Conservation (phyloP, 371 early-diverging fungal genomes). For the Circinella umbellata region DNA sequence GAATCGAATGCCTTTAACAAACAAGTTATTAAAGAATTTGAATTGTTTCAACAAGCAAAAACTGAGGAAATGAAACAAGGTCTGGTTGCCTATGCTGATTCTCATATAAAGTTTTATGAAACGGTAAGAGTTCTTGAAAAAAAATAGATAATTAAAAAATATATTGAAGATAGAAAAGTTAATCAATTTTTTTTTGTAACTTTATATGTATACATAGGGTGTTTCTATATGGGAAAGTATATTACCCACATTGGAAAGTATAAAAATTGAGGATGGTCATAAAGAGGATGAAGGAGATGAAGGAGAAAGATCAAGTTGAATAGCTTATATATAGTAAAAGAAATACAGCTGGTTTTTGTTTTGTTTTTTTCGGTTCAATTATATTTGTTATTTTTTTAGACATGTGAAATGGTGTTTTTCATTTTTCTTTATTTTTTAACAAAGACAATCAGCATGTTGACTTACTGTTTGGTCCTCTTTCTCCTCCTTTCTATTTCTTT, state of each 20-base stretch:
- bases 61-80: constrained; percentile 79
- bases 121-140: constrained; percentile 50
- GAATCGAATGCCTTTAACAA: constrained; percentile 75
- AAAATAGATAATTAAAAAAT: too few species aligned
- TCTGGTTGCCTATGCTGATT: constrained; percentile 74
- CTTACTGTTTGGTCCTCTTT: too few species aligned
- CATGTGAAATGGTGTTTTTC: too few species aligned
- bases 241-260: constrained; percentile 39
- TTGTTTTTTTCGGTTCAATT: too few species aligned
- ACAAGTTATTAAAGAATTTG: constrained; percentile 82
- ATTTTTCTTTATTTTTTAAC: too few species aligned
- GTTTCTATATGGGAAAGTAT: constrained; percentile 51
- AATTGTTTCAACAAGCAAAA: constrained; percentile 79
- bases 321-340: too few species aligned
- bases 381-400: too few species aligned
- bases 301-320: too few species aligned
- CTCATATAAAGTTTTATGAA: constrained; percentile 84
- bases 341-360: too few species aligned
- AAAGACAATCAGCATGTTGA: too few species aligned
- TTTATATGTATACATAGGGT: constrained; percentile 25
- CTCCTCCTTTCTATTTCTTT: too few species aligned
- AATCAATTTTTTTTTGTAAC: not conserved
- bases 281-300: too few species aligned
- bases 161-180: not conserved
- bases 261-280: constrained; percentile 24